A percentile compares a stretch with the other conserved stretches of the same genome.
Conservation (phyloP, 2,329 filamentous ascomycete genomes). For the Xylaria sp. region DNA sequence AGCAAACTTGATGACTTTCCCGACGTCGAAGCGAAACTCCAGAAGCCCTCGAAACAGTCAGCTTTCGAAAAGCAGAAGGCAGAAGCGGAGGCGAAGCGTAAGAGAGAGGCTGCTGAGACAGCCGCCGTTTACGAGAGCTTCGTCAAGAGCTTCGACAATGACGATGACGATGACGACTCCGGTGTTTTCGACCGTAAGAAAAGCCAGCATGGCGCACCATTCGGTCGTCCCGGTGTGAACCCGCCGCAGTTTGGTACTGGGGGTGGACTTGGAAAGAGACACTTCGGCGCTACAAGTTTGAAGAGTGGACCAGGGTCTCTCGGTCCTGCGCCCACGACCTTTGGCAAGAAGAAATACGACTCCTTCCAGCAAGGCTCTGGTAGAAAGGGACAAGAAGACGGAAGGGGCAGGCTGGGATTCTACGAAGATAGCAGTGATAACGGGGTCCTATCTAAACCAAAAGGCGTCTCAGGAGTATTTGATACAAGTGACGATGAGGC, state of each 20-base stretch:
- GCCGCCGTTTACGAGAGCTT: constrained; percentile 89
- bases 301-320: constrained; percentile 72
- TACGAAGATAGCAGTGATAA: constrained; percentile 52
- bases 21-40: constrained; percentile 79
- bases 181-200: constrained; percentile 34
- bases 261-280: constrained; percentile 62
- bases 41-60: constrained; percentile 83
- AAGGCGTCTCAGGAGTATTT: constrained; percentile 76
- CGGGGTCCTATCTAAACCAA: constrained; percentile 53
- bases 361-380: constrained; percentile 54
- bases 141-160: constrained; percentile 79
- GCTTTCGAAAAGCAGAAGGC: constrained; percentile 89
- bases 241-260: constrained; percentile 46
- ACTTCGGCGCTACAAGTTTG: constrained; percentile 68
- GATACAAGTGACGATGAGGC: constrained; percentile 72
- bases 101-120: constrained; percentile 85
- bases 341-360: constrained; percentile 64
- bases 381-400: constrained; percentile 48
- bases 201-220: constrained; percentile 34
- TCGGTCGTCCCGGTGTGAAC: constrained; percentile 45
- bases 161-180: constrained; percentile 57
- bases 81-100: constrained; percentile 87
- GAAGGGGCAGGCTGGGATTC: constrained; percentile 51
- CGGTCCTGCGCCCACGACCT: constrained; percentile 61
- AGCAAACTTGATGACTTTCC: constrained; percentile 70